These are phyloP conservation scores for Diospyros kaki DNA, from an alignment of 148 eudicot genomes.

Conservation along the genomic window DNA sequence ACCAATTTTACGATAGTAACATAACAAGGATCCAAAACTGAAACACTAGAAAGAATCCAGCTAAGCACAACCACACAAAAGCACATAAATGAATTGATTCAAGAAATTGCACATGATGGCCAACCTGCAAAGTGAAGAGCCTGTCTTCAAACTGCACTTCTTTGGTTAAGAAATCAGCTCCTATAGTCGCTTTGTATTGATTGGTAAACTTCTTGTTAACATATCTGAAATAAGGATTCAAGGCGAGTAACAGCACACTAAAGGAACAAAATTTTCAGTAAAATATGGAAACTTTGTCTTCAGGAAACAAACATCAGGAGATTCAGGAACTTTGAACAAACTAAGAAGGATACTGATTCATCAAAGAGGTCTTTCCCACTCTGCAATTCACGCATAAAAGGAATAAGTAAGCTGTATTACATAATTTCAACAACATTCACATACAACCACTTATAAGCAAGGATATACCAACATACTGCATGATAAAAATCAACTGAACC, in stretches of 20 bases:
- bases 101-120: conserved; percentile 6
- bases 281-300: neutral
- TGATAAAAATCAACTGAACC: neutral
- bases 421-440: neutral
- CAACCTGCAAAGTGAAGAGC: conserved; percentile 91
- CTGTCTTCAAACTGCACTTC: conserved; percentile 96
- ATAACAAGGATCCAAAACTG: neutral
- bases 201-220: conserved; percentile 92
- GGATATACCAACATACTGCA: neutral
- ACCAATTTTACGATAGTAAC: neutral
- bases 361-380: conserved; percentile 96
- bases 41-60: no score
- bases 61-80: neutral
- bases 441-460: neutral
- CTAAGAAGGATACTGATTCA: conserved; percentile 84
- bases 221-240: conserved; percentile 54
- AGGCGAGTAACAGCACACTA: conserved; percentile 30
- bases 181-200: conserved; percentile 96
- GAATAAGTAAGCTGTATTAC: neutral
- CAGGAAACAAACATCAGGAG: neutral
- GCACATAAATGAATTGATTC: neutral
- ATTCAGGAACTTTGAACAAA: neutral
- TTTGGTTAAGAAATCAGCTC: conserved; percentile 95
- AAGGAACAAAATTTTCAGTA: neutral
- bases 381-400: conserved; percentile 44